phyloP scores from a whole-genome alignment of 2,329 filamentous ascomycete genomes.

The Cadophora malorum region DNA sequence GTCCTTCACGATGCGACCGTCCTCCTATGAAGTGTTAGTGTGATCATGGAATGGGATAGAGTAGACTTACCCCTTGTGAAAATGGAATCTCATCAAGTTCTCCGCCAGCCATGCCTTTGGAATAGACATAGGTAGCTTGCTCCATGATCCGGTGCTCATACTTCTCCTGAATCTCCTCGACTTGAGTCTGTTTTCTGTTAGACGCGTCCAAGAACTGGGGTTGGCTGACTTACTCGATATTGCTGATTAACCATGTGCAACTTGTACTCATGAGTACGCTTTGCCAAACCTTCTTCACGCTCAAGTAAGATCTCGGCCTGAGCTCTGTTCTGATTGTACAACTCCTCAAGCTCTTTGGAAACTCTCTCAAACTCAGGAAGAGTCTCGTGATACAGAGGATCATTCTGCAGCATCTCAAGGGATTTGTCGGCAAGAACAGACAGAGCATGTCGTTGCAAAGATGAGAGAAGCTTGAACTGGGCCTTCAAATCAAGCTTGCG shows the following conservation, averaged over 20 bases:
- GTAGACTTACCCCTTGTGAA: slow-evolving; percentile 37
- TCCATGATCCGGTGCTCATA: slow-evolving; percentile 34
- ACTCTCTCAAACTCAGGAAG: slow-evolving; percentile 41
- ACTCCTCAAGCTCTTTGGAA: slow-evolving; percentile 32
- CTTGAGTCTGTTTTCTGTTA: slow-evolving; percentile 30
- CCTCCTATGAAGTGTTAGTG: slow-evolving; percentile 34
- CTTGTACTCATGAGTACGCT: slow-evolving; percentile 24
- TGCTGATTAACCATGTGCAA: slow-evolving; percentile 30
- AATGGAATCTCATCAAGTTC: slow-evolving; percentile 37
- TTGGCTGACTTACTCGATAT: slow-evolving; percentile 35
- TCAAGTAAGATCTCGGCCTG: neutral
- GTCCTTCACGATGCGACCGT: slow-evolving; percentile 27
- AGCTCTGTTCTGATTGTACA: slow-evolving; percentile 27
- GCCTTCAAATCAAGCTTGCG: slow-evolving; percentile 39
- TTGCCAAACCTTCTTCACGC: slow-evolving; percentile 11
- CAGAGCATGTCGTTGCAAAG: slow-evolving; percentile 38
- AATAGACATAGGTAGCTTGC: slow-evolving; percentile 34
- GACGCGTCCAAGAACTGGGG: neutral
- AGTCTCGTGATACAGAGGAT: slow-evolving; percentile 40
- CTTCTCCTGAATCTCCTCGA: slow-evolving; percentile 34
- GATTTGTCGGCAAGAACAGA: slow-evolving; percentile 41
- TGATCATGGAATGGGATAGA: neutral
- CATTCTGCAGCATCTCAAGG: slow-evolving; percentile 33
- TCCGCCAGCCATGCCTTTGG: slow-evolving; percentile 13
- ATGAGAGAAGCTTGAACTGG: slow-evolving; percentile 40